Evolutionary conservation across 73 alveolate species (phyloP).

Genomic region (Urostyla sp.): DNA sequence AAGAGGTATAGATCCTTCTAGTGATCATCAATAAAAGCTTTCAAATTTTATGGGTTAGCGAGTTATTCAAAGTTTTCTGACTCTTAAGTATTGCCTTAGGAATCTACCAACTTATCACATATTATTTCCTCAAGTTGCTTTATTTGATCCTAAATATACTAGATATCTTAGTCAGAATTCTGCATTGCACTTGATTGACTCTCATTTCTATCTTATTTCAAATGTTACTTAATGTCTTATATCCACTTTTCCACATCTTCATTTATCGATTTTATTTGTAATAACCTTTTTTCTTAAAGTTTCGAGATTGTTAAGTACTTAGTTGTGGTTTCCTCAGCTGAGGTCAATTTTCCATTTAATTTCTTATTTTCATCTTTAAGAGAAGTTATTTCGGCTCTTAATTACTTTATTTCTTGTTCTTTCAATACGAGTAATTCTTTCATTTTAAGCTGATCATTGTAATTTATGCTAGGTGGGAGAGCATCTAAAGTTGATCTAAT

Average conservation of each 20-base stretch:
- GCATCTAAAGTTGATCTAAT: background rate
- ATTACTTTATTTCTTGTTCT: slow-evolving; percentile 6
- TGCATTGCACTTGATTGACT: no score
- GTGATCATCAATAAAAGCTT: no score
- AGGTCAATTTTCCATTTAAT: background rate
- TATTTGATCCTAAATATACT: background rate
- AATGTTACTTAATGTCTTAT: no score
- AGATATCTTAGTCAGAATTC: no score
- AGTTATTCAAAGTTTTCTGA: no score
- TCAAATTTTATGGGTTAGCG: no score
- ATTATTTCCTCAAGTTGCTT: background rate
- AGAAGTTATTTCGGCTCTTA: background rate
- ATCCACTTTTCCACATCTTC: no score
- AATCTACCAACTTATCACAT: background rate
- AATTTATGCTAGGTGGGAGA: background rate
- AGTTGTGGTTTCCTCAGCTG: background rate
- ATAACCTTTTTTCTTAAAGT: no score
- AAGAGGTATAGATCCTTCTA: slow-evolving; percentile 13
- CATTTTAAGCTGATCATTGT: slow-evolving; percentile 1
- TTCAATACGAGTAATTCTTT: background rate
- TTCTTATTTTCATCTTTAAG: background rate
- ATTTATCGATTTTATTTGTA: no score
- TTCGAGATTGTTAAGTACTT: no score
- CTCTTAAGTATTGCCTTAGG: background rate
- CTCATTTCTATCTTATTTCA: no score